phyloP scores from a whole-genome alignment of 306 rosid species.

The Quercus alba region DNA sequence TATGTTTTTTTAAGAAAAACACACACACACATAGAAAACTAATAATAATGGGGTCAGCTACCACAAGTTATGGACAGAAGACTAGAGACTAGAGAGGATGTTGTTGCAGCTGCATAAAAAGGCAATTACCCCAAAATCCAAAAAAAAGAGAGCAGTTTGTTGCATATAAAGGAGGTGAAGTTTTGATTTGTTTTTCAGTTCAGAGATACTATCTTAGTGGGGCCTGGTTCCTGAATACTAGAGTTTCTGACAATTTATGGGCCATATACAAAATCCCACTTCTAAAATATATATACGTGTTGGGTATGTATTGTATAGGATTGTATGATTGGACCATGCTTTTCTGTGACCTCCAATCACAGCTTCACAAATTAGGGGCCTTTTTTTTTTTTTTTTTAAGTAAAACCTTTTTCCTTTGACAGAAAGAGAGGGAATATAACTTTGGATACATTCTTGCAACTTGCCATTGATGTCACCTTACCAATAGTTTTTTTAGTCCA shows the following conservation, averaged over 20 bases:
- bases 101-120: neutral
- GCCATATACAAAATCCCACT: constrained; percentile 31
- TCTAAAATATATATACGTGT: neutral
- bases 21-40: neutral
- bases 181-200: neutral
- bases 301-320: neutral
- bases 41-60: constrained; percentile 25
- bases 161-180: neutral
- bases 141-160: too few species aligned
- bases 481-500: neutral
- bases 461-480: neutral
- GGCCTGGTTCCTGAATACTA: constrained; percentile 12
- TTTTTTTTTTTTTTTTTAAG: neutral
- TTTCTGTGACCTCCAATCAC: neutral
- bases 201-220: neutral
- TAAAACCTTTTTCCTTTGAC: neutral
- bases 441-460: neutral
- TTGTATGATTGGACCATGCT: neutral
- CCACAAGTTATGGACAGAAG: constrained; percentile 11
- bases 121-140: too few species aligned
- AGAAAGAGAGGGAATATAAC: neutral
- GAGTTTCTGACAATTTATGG: constrained; percentile 23
- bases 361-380: neutral
- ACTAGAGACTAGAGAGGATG: constrained; percentile 1
- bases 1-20: neutral